Evolutionary conservation across 148 eudicot genomes (phyloP), one percentile per base, ranked within the genome.

Genomic region (Fagopyrum tataricum): DNA sequence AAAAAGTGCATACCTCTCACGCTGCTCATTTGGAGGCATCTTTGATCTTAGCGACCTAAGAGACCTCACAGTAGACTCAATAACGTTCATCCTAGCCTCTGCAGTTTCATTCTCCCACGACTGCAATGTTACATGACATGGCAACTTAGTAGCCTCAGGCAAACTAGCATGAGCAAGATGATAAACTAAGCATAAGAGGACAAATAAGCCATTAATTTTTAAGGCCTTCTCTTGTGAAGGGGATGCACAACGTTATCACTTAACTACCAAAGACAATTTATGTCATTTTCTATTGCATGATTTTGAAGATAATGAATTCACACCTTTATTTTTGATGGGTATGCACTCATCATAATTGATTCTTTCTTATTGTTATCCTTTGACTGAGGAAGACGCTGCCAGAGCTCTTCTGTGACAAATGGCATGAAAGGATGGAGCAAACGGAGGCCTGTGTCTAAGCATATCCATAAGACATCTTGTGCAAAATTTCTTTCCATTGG

Each of bases 351-450:
- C 87, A 94, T 85, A 40, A 91, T 89, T 17, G 98, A 94, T 55
- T 88, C 90, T 76, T 89, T 90, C 82, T 84, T 83, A n/a, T 51
- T 70, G 78, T 74, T 75, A 82, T 80, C 89, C 68, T 24, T 80
- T 14, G 84, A 58, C n/a, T 87, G 84, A 55, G 98, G 98, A 74
- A 94, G 98, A 39, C 98, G 89, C 81, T 94, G 97, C 98, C 98
- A 94, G 74, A 94, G 72, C 79, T 94, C 98, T 86, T 94, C 97
- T 0, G 97, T 94, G 70, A 94, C 89, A 73, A 78, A 94, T 46
- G 98, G 98, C 98, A 94, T 94, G 71, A 94, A 91, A 12, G 96
- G 97, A 77, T 94, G 98, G 72, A 94, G 90, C 79, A 94, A 84
- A 56, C 90, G 80, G 46, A 94, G 83, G 37, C 98, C 98, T 52